Base-by-base conservation (phyloP, 106 monocot species). In the Platanthera guangdongensis region DNA sequence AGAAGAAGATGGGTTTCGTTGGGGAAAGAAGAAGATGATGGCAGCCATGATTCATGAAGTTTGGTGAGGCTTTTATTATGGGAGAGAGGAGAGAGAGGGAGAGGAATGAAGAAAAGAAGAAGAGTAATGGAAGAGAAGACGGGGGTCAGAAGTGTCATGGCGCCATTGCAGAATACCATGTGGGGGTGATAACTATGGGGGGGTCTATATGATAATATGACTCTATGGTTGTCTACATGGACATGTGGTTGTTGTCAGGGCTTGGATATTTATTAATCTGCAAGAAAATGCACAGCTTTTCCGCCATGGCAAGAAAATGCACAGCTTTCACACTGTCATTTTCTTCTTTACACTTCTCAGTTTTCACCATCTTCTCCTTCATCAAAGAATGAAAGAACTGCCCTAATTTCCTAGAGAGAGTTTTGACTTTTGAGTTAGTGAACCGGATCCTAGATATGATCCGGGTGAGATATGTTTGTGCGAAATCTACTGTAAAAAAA, bases 201-300 rank as follows among this genome's bases (percentile, higher is more conserved):
- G 78, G 83, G 83, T 78, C 39, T 0, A 25, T 39, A 1, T 39
- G 39, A 39, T 1, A 25, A 25, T 39, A 1, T 39, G 39, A 39
- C 39, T 39, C 82, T 68, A 63, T 65, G 30, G 73, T 47, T 82
- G 82, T 15, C 78, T 76, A 75, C 59, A 83, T 72, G 71, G 72
- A 32, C 80, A 84, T 80, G 84, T 84, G 84, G 77, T 83, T 52
- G 80, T 9, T 84, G 84, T 80, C 84, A 84, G 84, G 47, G 74
- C 59, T 70, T 57, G 52, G 62, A 50, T 63, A 49, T 19, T 16
- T 39, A 39, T 16, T 39, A 39, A 39, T 39, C 39, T 39, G 50
- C 16, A 32, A 57, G 74, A 64, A 50, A 67, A 72, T 80, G 62
- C 39, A 2, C 54, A n/a, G 54, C 54, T 57, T 57, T 9, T 10